A percentile compares a stretch with the other conserved stretches of the same genome.
These are phyloP conservation scores for Eimeria maxima DNA, from an alignment of 169 alveolate species.

Conservation along the genomic window DNA sequence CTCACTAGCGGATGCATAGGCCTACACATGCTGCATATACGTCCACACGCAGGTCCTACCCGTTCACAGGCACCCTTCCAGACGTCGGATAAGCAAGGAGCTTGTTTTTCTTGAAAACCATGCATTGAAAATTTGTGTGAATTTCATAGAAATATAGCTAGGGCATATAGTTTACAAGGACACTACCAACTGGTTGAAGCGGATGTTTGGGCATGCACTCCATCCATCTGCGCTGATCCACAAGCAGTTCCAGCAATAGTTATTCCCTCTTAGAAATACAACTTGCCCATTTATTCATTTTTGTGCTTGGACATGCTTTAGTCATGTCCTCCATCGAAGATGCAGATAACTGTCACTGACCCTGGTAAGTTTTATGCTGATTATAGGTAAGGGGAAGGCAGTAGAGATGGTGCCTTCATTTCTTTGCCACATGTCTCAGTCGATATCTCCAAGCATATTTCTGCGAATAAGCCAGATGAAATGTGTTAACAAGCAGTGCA, in stretches of 20 bases:
- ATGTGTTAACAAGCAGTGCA: background rate
- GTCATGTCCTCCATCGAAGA: constrained; percentile 16
- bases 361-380: constrained; percentile 56
- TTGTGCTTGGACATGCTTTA: background rate
- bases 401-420: background rate
- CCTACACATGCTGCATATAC: background rate
- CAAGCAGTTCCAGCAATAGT: background rate
- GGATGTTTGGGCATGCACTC: constrained; percentile 24
- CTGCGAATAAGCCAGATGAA: background rate
- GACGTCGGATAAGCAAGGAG: background rate
- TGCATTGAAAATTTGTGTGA: background rate
- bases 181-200: constrained; percentile 37
- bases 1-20: background rate
- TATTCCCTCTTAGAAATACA: background rate
- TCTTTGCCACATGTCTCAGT: background rate
- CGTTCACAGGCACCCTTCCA: no score
- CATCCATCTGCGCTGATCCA: constrained; percentile 29
- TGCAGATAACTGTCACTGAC: constrained; percentile 77
- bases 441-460: no score
- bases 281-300: background rate
- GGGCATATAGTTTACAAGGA: background rate
- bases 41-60: background rate
- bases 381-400: background rate
- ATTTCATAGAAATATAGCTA: background rate
- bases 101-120: background rate